phyloP scores from a whole-genome alignment of 345 rosid species.

The Tarenaya hassleriana region DNA sequence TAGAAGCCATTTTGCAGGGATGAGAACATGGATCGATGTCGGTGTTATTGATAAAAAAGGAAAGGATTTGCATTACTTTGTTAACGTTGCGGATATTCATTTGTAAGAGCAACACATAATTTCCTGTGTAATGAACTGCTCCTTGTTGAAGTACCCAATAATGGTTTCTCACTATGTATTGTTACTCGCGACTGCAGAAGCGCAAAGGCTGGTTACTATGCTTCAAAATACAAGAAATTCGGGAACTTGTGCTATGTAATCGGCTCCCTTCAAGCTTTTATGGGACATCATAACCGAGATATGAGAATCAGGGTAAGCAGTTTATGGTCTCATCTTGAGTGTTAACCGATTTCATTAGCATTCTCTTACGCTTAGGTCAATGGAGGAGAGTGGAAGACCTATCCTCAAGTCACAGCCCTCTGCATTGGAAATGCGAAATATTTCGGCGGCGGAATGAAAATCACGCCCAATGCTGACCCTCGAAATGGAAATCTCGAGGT shows the following conservation, averaged over 20 bases:
- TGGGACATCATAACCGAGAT: constrained; percentile 72
- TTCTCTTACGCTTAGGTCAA: constrained; percentile 42
- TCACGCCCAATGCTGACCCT: constrained; percentile 87
- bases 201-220: constrained; percentile 92
- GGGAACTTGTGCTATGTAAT: constrained; percentile 82
- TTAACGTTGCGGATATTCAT: constrained; percentile 95
- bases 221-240: constrained; percentile 83
- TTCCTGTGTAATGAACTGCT: constrained; percentile 10
- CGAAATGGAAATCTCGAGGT: constrained; percentile 77
- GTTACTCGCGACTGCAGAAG: constrained; percentile 50
- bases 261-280: constrained; percentile 83
- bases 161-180: constrained; percentile 17
- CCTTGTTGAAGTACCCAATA: background rate
- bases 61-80: constrained; percentile 61
- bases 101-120: constrained; percentile 50
- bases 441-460: constrained; percentile 99
- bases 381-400: constrained; percentile 78
- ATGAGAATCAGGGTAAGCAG: constrained; percentile 62
- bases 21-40: constrained; percentile 58
- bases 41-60: constrained; percentile 60
- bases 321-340: background rate
- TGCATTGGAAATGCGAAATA: constrained; percentile 92
- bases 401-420: constrained; percentile 74
- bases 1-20: constrained; percentile 41
- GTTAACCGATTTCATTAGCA: constrained; percentile 14